Conservation (phyloP, 1,284 basidiomycete species). For the Inonotus obliquus region DNA sequence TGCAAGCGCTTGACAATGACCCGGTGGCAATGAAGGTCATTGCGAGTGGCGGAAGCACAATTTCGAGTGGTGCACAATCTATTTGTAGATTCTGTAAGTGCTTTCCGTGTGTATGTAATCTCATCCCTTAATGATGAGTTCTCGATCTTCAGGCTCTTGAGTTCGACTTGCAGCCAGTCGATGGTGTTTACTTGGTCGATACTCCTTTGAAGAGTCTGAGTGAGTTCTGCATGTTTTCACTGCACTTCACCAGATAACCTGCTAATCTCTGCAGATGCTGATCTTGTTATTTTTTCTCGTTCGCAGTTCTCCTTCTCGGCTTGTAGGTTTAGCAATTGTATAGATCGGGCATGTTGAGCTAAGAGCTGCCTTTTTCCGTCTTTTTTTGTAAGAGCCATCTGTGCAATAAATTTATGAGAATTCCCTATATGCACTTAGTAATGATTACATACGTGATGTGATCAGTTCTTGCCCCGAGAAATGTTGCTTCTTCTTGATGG, state of each 20-base stretch:
- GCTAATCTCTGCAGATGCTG: neutral
- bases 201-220: neutral
- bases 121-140: neutral
- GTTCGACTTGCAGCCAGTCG: neutral
- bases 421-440: neutral
- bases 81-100: neutral
- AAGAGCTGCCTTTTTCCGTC: neutral
- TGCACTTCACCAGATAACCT: neutral
- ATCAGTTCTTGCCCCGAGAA: neutral
- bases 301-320: neutral
- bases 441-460: neutral
- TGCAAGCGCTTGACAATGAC: neutral
- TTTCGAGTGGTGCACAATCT: neutral
- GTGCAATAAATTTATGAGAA: neutral
- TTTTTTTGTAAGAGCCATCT: neutral
- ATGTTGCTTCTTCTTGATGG: neutral
- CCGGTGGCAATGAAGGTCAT: neutral
- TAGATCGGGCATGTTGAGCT: neutral
- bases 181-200: neutral
- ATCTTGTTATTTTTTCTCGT: neutral
- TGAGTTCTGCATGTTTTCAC: neutral
- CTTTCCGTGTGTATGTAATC: neutral
- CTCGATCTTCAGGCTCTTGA: neutral
- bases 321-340: neutral
- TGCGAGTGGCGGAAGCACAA: neutral